Conservation (phyloP, 352 stramenopile genomes). For the Pseudoperonospora humuli region DNA sequence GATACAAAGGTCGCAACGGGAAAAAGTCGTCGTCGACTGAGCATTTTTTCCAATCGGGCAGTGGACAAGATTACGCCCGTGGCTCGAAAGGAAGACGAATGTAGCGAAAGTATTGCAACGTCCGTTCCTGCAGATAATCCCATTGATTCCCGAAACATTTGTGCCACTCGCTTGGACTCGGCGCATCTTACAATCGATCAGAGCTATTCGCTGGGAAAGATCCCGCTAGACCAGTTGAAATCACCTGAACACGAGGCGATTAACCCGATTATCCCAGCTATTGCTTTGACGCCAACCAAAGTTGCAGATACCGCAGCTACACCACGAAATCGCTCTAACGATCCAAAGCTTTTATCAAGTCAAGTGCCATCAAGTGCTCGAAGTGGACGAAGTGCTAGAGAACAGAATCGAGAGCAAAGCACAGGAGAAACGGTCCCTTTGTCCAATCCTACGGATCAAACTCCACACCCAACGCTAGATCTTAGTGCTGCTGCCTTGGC, state of each 20-base stretch:
- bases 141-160: constrained; percentile 11
- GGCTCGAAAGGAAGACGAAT: constrained; percentile 14
- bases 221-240: constrained; percentile 1
- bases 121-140: too few species aligned
- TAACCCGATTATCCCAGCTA: constrained; percentile 24
- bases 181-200: too few species aligned
- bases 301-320: constrained; percentile 43
- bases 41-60: constrained; percentile 12
- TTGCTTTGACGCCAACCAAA: constrained; percentile 41
- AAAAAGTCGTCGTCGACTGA: constrained; percentile 16
- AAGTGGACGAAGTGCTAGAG: too few species aligned
- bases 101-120: constrained; percentile 1
- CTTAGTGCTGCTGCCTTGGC: too few species aligned
- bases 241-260: constrained; percentile 2
- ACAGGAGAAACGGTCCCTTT: too few species aligned
- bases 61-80: constrained; percentile 24
- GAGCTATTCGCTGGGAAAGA: too few species aligned
- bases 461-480: too few species aligned
- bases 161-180: too few species aligned
- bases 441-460: too few species aligned
- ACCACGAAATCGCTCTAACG: constrained; percentile 10
- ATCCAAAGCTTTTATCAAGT: constrained; percentile 30
- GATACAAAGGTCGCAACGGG: constrained; percentile 1
- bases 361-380: constrained; percentile 13
- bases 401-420: too few species aligned